Evolutionary conservation across 1,284 basidiomycete genomes (phyloP).

Genomic region (Mrakiaceae sp.): DNA sequence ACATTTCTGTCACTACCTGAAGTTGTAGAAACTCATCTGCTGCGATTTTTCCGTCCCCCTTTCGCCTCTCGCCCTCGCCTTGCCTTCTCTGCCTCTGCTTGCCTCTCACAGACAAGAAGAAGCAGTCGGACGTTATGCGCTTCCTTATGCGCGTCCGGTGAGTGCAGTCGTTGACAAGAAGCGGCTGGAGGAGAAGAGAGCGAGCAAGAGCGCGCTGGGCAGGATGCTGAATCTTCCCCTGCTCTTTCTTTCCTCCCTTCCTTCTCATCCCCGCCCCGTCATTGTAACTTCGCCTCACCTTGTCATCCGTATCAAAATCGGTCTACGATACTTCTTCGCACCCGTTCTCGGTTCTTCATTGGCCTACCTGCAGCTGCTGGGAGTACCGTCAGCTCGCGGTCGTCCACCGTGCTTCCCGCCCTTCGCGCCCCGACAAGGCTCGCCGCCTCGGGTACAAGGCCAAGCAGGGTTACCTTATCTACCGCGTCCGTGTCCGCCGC

Average conservation of each 20-base stretch:
- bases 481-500: conserved; percentile 92
- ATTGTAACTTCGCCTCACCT: neutral
- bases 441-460: conserved; percentile 98
- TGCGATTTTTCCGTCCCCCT: conserved; percentile 21
- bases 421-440: conserved; percentile 98
- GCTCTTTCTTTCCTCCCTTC: neutral
- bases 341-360: neutral
- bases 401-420: conserved; percentile 93
- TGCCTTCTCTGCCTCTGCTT: conserved; percentile 25
- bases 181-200: neutral
- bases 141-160: conserved; percentile 96
- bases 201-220: neutral
- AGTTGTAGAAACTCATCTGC: neutral
- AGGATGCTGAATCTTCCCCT: neutral
- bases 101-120: conserved; percentile 54
- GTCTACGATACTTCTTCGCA: neutral
- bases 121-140: conserved; percentile 93
- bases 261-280: too few species aligned
- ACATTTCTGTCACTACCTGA: neutral
- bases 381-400: conserved; percentile 98
- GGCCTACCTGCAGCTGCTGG: conserved; percentile 63
- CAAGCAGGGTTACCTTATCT: conserved; percentile 98
- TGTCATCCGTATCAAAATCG: conserved; percentile 1
- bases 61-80: neutral
- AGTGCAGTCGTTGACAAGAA: conserved; percentile 25